Evolutionary conservation across 495 filamentous ascomycete species (phyloP), one percentile per base, ranked within the genome.

Genomic region (Tuber magnatum): DNA sequence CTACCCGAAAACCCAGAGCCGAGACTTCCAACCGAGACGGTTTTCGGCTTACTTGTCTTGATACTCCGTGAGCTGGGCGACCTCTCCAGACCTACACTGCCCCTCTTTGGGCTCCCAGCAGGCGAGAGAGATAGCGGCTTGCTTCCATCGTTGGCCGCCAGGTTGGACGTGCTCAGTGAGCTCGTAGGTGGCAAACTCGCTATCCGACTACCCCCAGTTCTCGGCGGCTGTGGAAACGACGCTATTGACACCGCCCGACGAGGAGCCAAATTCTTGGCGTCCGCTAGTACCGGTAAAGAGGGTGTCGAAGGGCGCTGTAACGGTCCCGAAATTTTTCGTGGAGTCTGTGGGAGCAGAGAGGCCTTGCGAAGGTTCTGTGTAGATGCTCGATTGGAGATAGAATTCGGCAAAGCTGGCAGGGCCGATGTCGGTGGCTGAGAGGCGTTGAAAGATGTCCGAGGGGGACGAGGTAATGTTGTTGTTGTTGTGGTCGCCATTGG

Each of bases 221-320:
- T 76, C 14, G 80, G 80, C 16, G 80, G 80, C 18, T 81, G 80
- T n/a, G 81, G 81, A 71, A 82, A 82, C 24, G 81, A 80, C 68
- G 81, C 77, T 77, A 82, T 82, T 22, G 80, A 82, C 16, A 80
- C 77, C 35, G 79, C 80, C 38, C 80, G 71, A 32, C 77, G 75
- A 20, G 77, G 77, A 24, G 42, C 68, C 22, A 73, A 75, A 16
- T 65, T 74, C 40, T 70, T 77, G 5, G 69, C 71, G 38, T 70
- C 75, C 44, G 71, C 75, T 12, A 74, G 77, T 7, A 80, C 43
- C 16, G 78, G 78, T 65, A 80, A 32, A 28, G 80, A 75, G 3
- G 76, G 75, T 44, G 80, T 76, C 69, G 76, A 70, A 38, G 80
- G 74, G 56, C 76, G 73, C 38, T 80, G 81, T 38, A 81, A 74